Percentiles rank a stretch among this genome's conserved stretches.
phyloP scores from a whole-genome alignment of 2,329 filamentous ascomycete genomes.

The Phaeosphaeria sp. region DNA sequence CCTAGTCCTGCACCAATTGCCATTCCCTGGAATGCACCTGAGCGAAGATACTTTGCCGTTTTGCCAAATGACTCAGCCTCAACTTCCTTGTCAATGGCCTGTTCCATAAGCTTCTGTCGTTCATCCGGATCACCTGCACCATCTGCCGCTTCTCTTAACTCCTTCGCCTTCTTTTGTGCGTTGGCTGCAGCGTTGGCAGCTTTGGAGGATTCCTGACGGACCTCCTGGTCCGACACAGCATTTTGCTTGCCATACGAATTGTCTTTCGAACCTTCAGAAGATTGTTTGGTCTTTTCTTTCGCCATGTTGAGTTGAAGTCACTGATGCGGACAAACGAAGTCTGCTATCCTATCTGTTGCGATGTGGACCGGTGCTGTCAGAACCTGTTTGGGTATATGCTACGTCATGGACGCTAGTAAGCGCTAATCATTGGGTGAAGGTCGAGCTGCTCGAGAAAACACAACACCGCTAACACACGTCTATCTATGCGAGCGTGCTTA shows the following conservation, averaged over 20 bases:
- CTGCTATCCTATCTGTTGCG: neutral
- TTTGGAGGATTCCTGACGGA: conserved; percentile 27
- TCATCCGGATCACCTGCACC: conserved; percentile 24
- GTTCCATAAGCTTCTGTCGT: conserved; percentile 28
- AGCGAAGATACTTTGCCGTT: conserved; percentile 32
- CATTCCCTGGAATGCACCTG: conserved; percentile 32
- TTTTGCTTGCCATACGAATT: neutral
- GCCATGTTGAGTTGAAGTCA: neutral
- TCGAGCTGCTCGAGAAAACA: neutral
- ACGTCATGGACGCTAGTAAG: conserved; percentile 1
- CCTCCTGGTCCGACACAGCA: conserved; percentile 24
- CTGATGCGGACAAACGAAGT: too few relatives aligned
- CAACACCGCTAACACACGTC: too few relatives aligned
- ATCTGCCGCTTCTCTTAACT: conserved; percentile 24
- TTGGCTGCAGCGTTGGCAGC: conserved; percentile 21
- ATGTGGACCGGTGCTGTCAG: neutral
- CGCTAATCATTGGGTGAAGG: neutral
- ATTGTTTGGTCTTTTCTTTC: neutral
- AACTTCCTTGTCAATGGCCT: conserved; percentile 27
- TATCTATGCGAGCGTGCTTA: too few relatives aligned
- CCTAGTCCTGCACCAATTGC: conserved; percentile 29
- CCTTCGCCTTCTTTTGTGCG: conserved; percentile 26
- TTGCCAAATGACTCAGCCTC: conserved; percentile 33
- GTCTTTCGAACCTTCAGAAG: neutral
- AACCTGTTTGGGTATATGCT: neutral